Evolutionary conservation across 2,329 filamentous ascomycete species (phyloP).

Genomic region (Ilyonectria mors-panacis): DNA sequence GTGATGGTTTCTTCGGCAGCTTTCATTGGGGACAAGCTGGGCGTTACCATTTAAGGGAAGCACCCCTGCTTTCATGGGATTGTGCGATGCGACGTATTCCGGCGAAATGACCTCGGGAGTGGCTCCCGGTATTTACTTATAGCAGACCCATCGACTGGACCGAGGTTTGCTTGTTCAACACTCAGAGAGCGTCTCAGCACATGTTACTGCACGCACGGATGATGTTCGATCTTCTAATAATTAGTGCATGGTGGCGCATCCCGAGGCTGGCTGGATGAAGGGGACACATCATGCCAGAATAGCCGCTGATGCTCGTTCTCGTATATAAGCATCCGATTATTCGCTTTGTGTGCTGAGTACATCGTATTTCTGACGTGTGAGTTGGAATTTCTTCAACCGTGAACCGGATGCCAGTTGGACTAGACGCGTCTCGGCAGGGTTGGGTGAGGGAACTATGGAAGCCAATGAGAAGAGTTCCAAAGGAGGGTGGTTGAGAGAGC

Average conservation of each 20-base stretch:
- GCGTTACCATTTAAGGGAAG: not conserved
- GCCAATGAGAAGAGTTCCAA: no score
- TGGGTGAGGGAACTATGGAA: no score
- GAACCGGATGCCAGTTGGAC: not conserved
- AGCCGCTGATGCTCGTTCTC: not conserved
- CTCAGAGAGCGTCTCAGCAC: not conserved
- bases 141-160: not conserved
- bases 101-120: not conserved
- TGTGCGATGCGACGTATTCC: not conserved
- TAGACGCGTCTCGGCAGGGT: not conserved
- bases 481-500: no score
- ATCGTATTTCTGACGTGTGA: not conserved
- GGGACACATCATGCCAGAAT: not conserved
- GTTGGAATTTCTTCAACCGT: not conserved
- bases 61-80: not conserved
- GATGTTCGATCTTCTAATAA: not conserved
- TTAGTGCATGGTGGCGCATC: not conserved
- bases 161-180: constrained; percentile 1
- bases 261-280: not conserved
- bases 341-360: not conserved
- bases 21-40: not conserved
- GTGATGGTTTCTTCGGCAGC: not conserved
- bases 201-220: not conserved
- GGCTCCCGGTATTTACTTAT: not conserved
- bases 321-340: no score